phyloP scores from a whole-genome alignment of 345 rosid species.

The Cardamine resedifolia region DNA sequence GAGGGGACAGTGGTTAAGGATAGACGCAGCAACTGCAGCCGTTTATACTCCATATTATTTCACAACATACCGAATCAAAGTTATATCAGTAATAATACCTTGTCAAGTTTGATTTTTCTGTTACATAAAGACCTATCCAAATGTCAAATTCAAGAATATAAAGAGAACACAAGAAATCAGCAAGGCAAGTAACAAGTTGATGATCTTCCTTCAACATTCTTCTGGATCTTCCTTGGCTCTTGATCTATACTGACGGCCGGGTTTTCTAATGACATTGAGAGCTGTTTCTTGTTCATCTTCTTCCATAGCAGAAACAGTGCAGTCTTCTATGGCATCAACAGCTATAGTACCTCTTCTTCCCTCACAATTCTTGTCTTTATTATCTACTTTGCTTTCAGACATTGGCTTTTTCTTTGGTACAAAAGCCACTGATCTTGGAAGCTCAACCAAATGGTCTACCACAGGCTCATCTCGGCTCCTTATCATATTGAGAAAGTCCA shows the following conservation, averaged over 20 bases:
- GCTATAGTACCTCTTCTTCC: conserved; percentile 48
- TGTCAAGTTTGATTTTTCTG: background rate
- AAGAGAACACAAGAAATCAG: background rate
- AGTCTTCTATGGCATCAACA: conserved; percentile 40
- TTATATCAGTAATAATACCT: background rate
- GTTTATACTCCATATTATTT: background rate
- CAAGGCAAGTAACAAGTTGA: background rate
- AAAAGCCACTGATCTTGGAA: conserved; percentile 59
- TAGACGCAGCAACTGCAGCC: background rate
- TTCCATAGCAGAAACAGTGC: conserved; percentile 56
- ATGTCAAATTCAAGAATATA: background rate
- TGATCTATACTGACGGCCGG: conserved; percentile 58
- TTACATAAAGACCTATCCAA: background rate
- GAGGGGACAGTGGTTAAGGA: too few species aligned
- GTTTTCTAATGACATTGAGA: conserved; percentile 25
- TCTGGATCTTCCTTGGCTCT: conserved; percentile 48
- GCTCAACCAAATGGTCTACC: conserved; percentile 42
- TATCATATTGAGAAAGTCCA: conserved; percentile 56
- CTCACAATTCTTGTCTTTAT: conserved; percentile 27
- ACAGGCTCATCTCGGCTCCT: conserved; percentile 39
- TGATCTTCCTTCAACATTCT: conserved; percentile 26
- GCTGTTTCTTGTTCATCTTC: conserved; percentile 60
- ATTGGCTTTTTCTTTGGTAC: conserved; percentile 58
- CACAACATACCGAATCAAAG: background rate
- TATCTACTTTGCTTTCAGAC: conserved; percentile 31